phyloP scores from a whole-genome alignment of 2,329 filamentous ascomycete genomes.

The Trichoderma koningii region DNA sequence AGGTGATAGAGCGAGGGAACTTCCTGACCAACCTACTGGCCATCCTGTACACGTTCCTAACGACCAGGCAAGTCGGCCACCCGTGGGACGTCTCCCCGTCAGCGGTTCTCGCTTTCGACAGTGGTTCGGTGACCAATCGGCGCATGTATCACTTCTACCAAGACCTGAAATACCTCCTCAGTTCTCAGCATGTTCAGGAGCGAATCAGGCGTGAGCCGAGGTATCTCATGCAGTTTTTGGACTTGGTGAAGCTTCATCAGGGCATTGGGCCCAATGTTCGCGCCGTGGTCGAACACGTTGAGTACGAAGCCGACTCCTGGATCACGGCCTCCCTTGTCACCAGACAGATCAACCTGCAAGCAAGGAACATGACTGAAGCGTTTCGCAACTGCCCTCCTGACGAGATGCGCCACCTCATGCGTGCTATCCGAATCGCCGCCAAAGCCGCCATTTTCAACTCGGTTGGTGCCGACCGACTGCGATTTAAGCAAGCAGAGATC shows the following conservation, averaged over 20 bases:
- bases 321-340: constrained; percentile 94
- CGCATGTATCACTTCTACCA: constrained; percentile 98
- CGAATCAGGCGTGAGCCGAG: constrained; percentile 78
- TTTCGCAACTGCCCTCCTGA: constrained; percentile 72
- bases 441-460: constrained; percentile 88
- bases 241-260: constrained; percentile 93
- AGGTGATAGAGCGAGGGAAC: constrained; percentile 92
- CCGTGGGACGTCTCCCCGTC: constrained; percentile 84
- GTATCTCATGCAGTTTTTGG: constrained; percentile 91
- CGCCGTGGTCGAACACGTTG: constrained; percentile 91
- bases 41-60: constrained; percentile 96
- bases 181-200: constrained; percentile 84
- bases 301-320: constrained; percentile 98
- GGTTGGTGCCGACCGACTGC: constrained; percentile 79
- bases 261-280: constrained; percentile 92
- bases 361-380: constrained; percentile 82
- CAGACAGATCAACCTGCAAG: constrained; percentile 90
- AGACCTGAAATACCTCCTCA: constrained; percentile 87
- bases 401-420: constrained; percentile 65
- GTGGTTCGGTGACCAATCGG: constrained; percentile 90
- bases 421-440: constrained; percentile 72
- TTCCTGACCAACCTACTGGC: constrained; percentile 94
- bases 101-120: constrained; percentile 88
- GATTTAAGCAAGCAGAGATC: constrained; percentile 85
- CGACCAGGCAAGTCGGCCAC: constrained; percentile 91